Evolutionary conservation across 2,329 filamentous ascomycete species (phyloP), one percentile per base, ranked within the genome.

Genomic region (Colletotrichum higginsianum): DNA sequence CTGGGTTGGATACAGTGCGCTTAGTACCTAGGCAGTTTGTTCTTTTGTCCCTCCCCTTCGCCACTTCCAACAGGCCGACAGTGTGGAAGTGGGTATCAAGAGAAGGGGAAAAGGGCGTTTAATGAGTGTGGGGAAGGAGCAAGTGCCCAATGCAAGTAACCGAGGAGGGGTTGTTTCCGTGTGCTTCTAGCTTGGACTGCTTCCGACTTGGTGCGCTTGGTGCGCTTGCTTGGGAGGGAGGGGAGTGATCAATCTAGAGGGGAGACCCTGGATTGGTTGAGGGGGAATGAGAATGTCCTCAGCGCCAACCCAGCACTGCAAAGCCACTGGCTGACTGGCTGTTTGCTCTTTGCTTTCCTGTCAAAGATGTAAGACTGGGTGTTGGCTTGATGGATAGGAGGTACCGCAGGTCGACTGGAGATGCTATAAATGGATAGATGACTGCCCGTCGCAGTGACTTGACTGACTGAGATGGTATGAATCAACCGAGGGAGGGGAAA

Each of bases 71-170:
- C 60, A 53, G 47, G 60, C 35, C 18, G 23, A n/a, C 30, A 21
- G 47, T 35, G 47, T 47, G 21, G n/a, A 40, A 26, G 21, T 38
- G 60, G 60, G 46, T n/a, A 49, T 12, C 18, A 26, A 61, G 15
- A 21, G 44, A 38, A 38, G 49, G 26, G 5, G 18, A 47, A 62
- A 50, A 66, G 52, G 52, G 44, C 62, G 67, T 70, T 62, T 47
- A 67, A 73, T 73, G 71, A 73, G 67, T 73, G 71, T 73, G 71
- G 71, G 71, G 61, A 73, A 72, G 61, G 30, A 57, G n/a, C 46
- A 47, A 68, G 68, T 16, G 58, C 65, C 67, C 55, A 50, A 61
- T 57, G 63, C 56, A 56, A 55, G 49, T 67, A 67, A 56, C 57
- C 42, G 57, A 71, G 50, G 67, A 70, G 67, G 63, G 63, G 67